Evolutionary conservation across 768 basidiomycete genomes (phyloP).

Genomic region (Coprinellus micaceus): DNA sequence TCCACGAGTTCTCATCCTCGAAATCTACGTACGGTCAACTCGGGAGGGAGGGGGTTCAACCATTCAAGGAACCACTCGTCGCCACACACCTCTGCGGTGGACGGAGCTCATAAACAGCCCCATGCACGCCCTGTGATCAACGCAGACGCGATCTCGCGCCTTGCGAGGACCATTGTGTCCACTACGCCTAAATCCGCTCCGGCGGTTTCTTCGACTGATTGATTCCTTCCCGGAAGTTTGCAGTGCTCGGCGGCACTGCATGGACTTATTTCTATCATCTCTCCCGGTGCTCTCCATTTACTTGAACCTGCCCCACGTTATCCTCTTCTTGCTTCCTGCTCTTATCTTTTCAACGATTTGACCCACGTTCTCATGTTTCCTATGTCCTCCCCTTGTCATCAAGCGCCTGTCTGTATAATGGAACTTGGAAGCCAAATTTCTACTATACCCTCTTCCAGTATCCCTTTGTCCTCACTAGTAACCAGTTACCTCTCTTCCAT

Average conservation of each 20-base stretch:
- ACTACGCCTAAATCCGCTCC: slow-evolving; percentile 14
- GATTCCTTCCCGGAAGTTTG: no score
- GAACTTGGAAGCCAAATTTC: background rate
- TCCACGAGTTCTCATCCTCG: background rate
- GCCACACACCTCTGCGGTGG: slow-evolving; percentile 36
- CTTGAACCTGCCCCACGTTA: no score
- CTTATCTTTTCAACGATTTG: no score
- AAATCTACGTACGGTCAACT: background rate
- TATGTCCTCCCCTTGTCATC: background rate
- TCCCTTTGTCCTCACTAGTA: no score
- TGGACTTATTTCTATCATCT: no score
- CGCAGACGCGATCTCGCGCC: slow-evolving; percentile 62
- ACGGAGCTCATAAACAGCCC: slow-evolving; percentile 25
- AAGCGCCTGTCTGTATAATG: background rate
- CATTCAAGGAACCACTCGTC: slow-evolving; percentile 67
- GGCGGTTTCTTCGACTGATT: background rate
- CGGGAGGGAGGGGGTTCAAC: slow-evolving; percentile 14
- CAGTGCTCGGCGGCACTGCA: no score
- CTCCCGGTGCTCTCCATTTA: background rate
- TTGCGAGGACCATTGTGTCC: slow-evolving; percentile 59
- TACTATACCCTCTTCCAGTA: background rate
- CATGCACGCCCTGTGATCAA: slow-evolving; percentile 65
- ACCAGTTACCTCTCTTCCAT: no score
- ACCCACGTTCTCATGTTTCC: no score
- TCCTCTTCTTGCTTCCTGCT: no score